A percentile compares a stretch with the other conserved stretches of the same genome.
Evolutionary conservation across 2,329 filamentous ascomycete species (phyloP).

Genomic region (Neurospora crassa): DNA sequence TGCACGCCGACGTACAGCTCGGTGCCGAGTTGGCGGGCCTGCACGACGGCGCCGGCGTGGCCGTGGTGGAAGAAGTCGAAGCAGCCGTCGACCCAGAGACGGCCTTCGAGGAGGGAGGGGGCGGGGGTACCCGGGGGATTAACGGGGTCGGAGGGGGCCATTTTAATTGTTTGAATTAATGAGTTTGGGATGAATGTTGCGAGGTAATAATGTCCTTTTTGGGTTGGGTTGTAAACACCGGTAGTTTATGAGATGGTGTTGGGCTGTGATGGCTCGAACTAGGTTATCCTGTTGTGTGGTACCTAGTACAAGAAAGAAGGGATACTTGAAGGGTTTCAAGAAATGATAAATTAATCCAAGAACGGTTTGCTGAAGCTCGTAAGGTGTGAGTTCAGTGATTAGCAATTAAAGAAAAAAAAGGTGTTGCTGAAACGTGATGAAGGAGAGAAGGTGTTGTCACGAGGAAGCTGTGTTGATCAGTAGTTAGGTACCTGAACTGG

Average conservation of each 20-base stretch:
- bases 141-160: constrained; percentile 13
- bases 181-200: neutral
- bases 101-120: constrained; percentile 51
- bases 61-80: constrained; percentile 99
- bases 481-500: neutral
- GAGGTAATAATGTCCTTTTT: neutral
- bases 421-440: neutral
- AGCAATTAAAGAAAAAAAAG: neutral
- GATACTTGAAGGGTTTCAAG: neutral
- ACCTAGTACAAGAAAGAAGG: neutral
- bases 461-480: neutral
- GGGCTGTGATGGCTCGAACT: neutral
- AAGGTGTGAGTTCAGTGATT: neutral
- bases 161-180: constrained; percentile 1
- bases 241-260: neutral
- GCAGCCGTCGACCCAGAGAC: constrained; percentile 97
- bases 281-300: neutral
- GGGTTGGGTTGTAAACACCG: neutral
- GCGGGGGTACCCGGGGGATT: constrained; percentile 37
- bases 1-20: constrained; percentile 90
- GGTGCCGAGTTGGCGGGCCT: constrained; percentile 81
- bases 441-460: neutral
- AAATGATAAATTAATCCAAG: neutral
- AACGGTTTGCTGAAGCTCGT: neutral
- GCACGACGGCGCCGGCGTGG: constrained; percentile 93